Evolutionary conservation across 2,329 filamentous ascomycete genomes (phyloP).

Genomic region (Dactylellina parvicollis): DNA sequence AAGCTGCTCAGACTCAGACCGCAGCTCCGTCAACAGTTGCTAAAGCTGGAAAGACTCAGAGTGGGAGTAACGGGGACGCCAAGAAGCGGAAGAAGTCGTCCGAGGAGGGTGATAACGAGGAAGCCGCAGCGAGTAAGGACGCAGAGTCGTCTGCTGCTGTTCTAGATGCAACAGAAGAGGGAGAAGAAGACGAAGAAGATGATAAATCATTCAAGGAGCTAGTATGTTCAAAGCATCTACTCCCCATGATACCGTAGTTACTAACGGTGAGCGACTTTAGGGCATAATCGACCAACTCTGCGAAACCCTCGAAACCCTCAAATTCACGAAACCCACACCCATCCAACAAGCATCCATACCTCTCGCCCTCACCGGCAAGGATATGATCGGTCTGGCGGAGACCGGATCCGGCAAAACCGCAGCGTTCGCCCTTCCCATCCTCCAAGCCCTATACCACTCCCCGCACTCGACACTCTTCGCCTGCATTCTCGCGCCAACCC

Average conservation of each 20-base stretch:
- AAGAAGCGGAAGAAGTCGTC: slow-evolving; percentile 53
- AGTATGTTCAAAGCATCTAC: slow-evolving; percentile 56
- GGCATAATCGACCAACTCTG: slow-evolving; percentile 87
- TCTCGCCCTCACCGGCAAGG: slow-evolving; percentile 78
- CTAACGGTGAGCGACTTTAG: slow-evolving; percentile 61
- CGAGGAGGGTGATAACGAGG: slow-evolving; percentile 19
- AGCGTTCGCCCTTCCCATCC: slow-evolving; percentile 90
- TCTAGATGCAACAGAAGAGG: not conserved
- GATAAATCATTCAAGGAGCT: slow-evolving; percentile 66
- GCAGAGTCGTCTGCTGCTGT: too few species aligned
- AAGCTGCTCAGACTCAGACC: slow-evolving; percentile 29
- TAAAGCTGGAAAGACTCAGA: not conserved
- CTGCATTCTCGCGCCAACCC: slow-evolving; percentile 90
- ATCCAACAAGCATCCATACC: slow-evolving; percentile 91
- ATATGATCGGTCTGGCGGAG: slow-evolving; percentile 92
- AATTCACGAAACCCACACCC: slow-evolving; percentile 85
- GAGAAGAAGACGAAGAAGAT: slow-evolving; percentile 26
- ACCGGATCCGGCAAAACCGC: slow-evolving; percentile 97
- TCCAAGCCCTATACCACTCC: slow-evolving; percentile 75
- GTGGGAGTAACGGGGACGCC: slow-evolving; percentile 24
- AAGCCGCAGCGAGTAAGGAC: not conserved
- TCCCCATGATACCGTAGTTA: slow-evolving; percentile 1
- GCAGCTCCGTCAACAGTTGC: not conserved
- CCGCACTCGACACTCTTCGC: slow-evolving; percentile 87
- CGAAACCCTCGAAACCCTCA: slow-evolving; percentile 83